phyloP scores from a whole-genome alignment of 495 filamentous ascomycete genomes.

The Pseudevernia furfuracea region DNA sequence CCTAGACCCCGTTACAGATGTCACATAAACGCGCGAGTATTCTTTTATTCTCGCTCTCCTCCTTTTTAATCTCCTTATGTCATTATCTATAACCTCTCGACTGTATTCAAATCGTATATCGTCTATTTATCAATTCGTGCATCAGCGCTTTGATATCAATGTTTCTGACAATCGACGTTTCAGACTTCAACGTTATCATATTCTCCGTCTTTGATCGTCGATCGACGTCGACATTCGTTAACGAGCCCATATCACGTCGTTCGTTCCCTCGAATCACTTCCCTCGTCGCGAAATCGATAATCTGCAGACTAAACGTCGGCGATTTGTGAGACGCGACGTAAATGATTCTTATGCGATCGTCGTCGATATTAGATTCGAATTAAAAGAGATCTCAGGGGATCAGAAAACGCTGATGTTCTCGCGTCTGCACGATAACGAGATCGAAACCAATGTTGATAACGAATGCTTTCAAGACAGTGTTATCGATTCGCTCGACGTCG shows the following conservation, averaged over 20 bases:
- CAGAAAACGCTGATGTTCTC: constrained; percentile 24
- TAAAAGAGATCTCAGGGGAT: constrained; percentile 24
- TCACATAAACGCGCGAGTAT: background rate
- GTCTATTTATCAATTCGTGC: background rate
- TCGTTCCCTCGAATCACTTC: constrained; percentile 1
- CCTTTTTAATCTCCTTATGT: constrained; percentile 7
- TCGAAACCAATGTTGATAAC: constrained; percentile 19
- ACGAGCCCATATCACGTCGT: background rate
- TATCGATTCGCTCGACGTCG: background rate
- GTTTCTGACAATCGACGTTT: background rate
- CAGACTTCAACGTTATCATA: background rate
- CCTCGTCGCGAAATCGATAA: background rate
- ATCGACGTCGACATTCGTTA: constrained; percentile 7
- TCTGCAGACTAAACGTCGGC: background rate
- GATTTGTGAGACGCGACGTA: background rate
- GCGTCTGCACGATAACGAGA: constrained; percentile 24
- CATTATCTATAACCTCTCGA: constrained; percentile 3
- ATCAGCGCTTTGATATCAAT: background rate
- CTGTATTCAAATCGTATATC: background rate
- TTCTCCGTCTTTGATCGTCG: background rate
- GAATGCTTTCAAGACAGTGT: background rate
- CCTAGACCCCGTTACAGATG: no score
- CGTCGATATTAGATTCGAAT: background rate
- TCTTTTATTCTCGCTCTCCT: constrained; percentile 6
- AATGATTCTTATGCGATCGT: background rate